Percentiles rank a stretch among this genome's conserved stretches.
phyloP scores from a whole-genome alignment of 352 stramenopile species.

The Phytophthora lateralis region DNA sequence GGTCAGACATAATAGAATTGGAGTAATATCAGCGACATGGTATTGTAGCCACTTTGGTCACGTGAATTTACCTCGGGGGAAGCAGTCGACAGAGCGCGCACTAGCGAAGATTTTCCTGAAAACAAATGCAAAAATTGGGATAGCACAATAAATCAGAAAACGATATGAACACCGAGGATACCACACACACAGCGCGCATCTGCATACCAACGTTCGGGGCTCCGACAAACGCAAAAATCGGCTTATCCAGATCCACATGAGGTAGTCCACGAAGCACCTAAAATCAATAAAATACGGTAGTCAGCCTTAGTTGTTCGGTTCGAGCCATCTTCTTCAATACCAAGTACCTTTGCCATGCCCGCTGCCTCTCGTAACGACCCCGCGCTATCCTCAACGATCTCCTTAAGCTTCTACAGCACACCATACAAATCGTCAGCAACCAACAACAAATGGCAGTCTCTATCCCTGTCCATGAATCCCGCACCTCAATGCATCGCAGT shows the following conservation, averaged over 20 bases:
- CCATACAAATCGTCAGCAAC: slow-evolving; percentile 1
- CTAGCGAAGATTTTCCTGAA: slow-evolving; percentile 84
- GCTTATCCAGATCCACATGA: slow-evolving; percentile 77
- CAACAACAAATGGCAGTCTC: background rate
- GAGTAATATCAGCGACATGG: background rate
- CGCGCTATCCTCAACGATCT: slow-evolving; percentile 50
- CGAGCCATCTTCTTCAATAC: background rate
- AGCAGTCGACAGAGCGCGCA: slow-evolving; percentile 78
- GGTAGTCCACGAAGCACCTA: slow-evolving; percentile 77
- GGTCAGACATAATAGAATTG: slow-evolving; percentile 5
- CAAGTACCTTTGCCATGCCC: slow-evolving; percentile 64
- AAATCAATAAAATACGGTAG: background rate
- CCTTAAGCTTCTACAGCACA: slow-evolving; percentile 43
- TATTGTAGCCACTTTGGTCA: background rate
- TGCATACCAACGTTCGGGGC: slow-evolving; percentile 82
- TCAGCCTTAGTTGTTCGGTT: background rate
- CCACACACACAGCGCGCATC: background rate
- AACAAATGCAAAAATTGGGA: background rate
- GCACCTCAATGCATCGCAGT: slow-evolving; percentile 75
- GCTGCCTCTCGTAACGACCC: slow-evolving; percentile 51
- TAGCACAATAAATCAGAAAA: slow-evolving; percentile 1
- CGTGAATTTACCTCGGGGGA: slow-evolving; percentile 65
- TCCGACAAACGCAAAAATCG: slow-evolving; percentile 87
- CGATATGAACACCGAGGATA: background rate
- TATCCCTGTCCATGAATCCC: background rate